Base-by-base conservation (phyloP, 1,284 basidiomycete genomes). In the Psilocybe mexicana region DNA sequence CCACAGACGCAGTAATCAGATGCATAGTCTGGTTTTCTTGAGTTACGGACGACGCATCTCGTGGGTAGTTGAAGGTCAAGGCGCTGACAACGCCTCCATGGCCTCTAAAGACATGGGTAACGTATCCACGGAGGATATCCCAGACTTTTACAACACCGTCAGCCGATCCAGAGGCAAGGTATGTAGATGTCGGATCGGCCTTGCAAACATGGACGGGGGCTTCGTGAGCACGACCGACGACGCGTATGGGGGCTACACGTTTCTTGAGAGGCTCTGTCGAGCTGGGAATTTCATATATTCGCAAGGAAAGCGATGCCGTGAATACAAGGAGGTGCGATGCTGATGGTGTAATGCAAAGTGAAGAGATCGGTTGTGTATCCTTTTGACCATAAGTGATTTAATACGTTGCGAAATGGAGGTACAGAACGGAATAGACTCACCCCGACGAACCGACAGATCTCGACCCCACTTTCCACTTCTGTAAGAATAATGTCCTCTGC, bases 71-170 rank as follows among this genome's bases (percentile, higher is more conserved):
- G 75, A 96, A 98, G 45, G 83, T 79, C 52, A 97, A 78, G 7
- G 97, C 92, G 61, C 92, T 94, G 66, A 98, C 90, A 52, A 98
- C 92, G 14, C 97, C 96, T 6, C 96, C 97, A 69, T 98, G 97
- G 8, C 96, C 96, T 68, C 92, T 92, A 80, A 98, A 96, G 11
- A 95, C 83, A 72, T 99, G 97, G 0, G 97, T 99, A 43, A 93
- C 86, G 71, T 90, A 96, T 7, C 94, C 96, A 18, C 88, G 87
- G 2, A 81, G 76, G 46, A 96, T 84, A 71, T 98, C 92, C 94
- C 95, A 99, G 7, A 99, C 92, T 79, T 98, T 98, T 56, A 98
- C 96, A 23, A 93, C 84, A 12, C 97, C 96, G 67, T 99, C 97
- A 3, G 95, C 93, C 7, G 94, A 92, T 0, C 96, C 97, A 6